These are phyloP conservation scores for Xerocomus spinulosus DNA, from an alignment of 768 basidiomycete genomes.

Conservation along the genomic window DNA sequence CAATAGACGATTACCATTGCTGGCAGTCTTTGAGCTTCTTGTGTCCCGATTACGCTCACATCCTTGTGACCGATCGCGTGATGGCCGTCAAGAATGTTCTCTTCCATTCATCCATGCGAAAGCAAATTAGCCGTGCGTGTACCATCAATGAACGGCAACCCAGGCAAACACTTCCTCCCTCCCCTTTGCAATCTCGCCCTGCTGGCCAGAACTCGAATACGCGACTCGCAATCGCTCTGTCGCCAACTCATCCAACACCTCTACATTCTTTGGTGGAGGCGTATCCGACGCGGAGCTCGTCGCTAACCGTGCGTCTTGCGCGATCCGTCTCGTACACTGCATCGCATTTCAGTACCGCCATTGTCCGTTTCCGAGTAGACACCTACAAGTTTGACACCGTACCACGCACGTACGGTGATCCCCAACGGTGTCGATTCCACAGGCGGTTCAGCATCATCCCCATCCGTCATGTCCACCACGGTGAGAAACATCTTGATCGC, in stretches of 20 bases:
- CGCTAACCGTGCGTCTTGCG: conserved; percentile 35
- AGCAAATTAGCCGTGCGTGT: conserved; percentile 2
- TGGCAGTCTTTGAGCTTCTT: not conserved
- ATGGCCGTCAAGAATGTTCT: no score
- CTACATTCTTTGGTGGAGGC: conserved; percentile 47
- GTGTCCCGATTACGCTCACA: not conserved
- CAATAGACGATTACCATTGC: not conserved
- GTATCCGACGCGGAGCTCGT: conserved; percentile 56
- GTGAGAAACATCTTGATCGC: conserved; percentile 77
- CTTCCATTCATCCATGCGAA: not conserved
- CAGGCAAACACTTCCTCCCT: conserved; percentile 43
- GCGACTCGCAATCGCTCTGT: conserved; percentile 64
- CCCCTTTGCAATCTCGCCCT: conserved; percentile 36
- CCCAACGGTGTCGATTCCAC: conserved; percentile 49
- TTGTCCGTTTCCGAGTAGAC: not conserved
- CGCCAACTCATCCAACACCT: conserved; percentile 63
- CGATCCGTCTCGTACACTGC: conserved; percentile 59
- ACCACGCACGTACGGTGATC: conserved; percentile 71
- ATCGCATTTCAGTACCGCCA: conserved; percentile 4
- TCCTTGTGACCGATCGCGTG: not conserved
- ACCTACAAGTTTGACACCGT: conserved; percentile 75
- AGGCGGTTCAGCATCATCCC: conserved; percentile 45
- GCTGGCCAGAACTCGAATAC: conserved; percentile 45
- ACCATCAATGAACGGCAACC: conserved; percentile 31
- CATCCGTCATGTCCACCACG: conserved; percentile 73